phyloP scores from a whole-genome alignment of 371 early-diverging fungal genomes.

The Mycotypha africana region DNA sequence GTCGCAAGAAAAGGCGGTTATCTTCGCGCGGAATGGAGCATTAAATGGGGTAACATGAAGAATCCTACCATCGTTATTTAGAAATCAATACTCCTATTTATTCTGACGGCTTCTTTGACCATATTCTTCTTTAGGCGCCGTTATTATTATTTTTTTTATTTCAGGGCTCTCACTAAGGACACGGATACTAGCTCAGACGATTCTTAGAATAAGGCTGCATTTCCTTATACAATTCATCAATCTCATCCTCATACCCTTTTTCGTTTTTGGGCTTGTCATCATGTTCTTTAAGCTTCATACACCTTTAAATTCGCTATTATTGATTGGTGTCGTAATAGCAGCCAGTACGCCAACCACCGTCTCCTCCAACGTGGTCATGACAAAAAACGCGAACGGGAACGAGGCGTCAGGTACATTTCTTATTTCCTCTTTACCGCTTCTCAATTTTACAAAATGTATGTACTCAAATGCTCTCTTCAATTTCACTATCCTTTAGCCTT shows the following conservation, averaged over 20 bases:
- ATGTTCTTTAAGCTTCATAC: constrained; percentile 42
- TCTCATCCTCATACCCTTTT: constrained; percentile 57
- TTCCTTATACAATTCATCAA: constrained; percentile 59
- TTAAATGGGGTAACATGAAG: constrained; percentile 51
- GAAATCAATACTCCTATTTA: constrained; percentile 16
- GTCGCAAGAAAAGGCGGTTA: constrained; percentile 54
- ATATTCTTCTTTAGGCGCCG: constrained; percentile 34
- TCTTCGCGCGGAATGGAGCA: constrained; percentile 52
- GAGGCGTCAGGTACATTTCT: constrained; percentile 54
- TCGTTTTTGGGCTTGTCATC: constrained; percentile 56
- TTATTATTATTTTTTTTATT: constrained; percentile 65
- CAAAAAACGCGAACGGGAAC: constrained; percentile 66
- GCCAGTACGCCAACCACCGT: constrained; percentile 73
- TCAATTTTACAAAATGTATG: too few relatives aligned
- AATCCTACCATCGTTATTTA: not conserved
- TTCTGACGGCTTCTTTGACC: not conserved
- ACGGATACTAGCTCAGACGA: constrained; percentile 50
- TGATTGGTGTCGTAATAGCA: constrained; percentile 66
- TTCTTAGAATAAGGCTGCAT: constrained; percentile 60
- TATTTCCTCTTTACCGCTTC: not conserved
- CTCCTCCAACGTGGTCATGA: constrained; percentile 78
- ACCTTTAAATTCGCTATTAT: constrained; percentile 47
- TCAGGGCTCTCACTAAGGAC: constrained; percentile 69
- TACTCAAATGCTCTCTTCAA: too few relatives aligned
- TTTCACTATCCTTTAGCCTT: too few relatives aligned